Conservation (phyloP, 495 filamentous ascomycete genomes). For the Aspergillus cavernicola region DNA sequence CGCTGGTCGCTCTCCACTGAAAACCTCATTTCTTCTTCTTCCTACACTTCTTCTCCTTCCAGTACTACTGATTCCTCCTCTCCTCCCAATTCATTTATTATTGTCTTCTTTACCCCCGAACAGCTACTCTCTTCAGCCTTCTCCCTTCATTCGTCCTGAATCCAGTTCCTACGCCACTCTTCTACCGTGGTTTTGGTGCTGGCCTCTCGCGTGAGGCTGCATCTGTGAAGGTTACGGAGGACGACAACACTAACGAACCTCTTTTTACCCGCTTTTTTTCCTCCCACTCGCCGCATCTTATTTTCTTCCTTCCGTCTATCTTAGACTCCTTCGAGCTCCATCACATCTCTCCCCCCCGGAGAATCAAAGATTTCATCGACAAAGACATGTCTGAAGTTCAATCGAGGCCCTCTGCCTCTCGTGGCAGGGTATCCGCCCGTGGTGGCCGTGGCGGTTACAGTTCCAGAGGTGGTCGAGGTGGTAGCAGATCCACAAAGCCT, state of each 20-base stretch:
- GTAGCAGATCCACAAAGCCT: conserved; percentile 67
- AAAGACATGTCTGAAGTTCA: conserved; percentile 86
- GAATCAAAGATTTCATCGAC: conserved; percentile 22
- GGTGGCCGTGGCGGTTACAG: conserved; percentile 81
- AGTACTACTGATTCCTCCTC: not conserved
- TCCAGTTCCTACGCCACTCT: conserved; percentile 27
- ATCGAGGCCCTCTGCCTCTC: conserved; percentile 68
- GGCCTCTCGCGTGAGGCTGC: conserved; percentile 44
- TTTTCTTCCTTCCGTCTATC: conserved; percentile 34
- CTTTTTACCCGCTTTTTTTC: conserved; percentile 28
- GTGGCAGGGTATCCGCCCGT: conserved; percentile 76
- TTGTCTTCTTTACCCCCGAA: conserved; percentile 8
- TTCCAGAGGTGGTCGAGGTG: conserved; percentile 64
- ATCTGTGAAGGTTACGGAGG: conserved; percentile 22
- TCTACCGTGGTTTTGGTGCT: conserved; percentile 36
- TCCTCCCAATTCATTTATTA: conserved; percentile 1
- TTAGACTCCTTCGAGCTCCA: conserved; percentile 33
- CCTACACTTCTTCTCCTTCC: conserved; percentile 6
- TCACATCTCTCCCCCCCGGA: conserved; percentile 33
- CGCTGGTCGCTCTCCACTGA: conserved; percentile 11
- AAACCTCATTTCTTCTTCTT: conserved; percentile 13
- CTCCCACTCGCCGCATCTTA: conserved; percentile 29
- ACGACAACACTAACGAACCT: conserved; percentile 20
- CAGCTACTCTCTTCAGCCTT: conserved; percentile 13
- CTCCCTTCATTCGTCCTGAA: not conserved